Percentiles rank a stretch among this genome's conserved stretches.
Conservation (phyloP, 225 moss, liverwort and hornwort species). For the Takakia lepidozioides region DNA sequence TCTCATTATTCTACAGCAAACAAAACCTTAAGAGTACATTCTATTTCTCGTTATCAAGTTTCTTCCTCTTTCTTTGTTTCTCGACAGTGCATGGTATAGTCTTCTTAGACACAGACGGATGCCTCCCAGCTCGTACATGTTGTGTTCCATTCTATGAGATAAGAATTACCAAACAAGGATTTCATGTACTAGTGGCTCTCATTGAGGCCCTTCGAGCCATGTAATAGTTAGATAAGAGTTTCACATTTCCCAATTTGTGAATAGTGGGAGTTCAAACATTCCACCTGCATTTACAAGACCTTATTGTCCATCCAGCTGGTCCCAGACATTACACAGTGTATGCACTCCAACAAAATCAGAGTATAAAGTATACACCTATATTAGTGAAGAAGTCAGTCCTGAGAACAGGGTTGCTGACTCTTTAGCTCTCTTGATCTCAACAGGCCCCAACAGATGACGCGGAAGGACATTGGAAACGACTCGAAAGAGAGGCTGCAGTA, state of each 20-base stretch:
- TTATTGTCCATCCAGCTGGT: not conserved
- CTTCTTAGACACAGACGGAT: too few relatives aligned
- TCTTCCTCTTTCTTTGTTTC: not conserved
- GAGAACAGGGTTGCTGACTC: not conserved
- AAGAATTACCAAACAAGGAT: too few relatives aligned
- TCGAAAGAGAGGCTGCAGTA: slow-evolving; percentile 23
- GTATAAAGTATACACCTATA: not conserved
- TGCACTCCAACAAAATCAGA: not conserved
- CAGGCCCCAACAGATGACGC: slow-evolving; percentile 45
- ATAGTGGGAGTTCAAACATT: too few relatives aligned
- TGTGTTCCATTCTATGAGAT: too few relatives aligned
- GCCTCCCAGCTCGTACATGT: too few relatives aligned
- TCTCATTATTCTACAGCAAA: not conserved
- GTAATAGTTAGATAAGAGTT: too few relatives aligned
- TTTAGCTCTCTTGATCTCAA: not conserved
- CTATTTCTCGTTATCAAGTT: not conserved
- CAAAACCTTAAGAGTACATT: too few relatives aligned
- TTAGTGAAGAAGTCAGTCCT: not conserved
- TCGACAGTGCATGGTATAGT: too few relatives aligned
- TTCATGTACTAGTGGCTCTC: too few relatives aligned
- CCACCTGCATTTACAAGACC: too few relatives aligned
- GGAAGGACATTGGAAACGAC: slow-evolving; percentile 12
- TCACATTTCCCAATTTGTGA: too few relatives aligned
- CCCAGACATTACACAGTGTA: not conserved
- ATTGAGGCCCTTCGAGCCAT: too few relatives aligned